Evolutionary conservation across 164 flowering plant genomes (phyloP).

Genomic region (Dillenia suffruticosa): DNA sequence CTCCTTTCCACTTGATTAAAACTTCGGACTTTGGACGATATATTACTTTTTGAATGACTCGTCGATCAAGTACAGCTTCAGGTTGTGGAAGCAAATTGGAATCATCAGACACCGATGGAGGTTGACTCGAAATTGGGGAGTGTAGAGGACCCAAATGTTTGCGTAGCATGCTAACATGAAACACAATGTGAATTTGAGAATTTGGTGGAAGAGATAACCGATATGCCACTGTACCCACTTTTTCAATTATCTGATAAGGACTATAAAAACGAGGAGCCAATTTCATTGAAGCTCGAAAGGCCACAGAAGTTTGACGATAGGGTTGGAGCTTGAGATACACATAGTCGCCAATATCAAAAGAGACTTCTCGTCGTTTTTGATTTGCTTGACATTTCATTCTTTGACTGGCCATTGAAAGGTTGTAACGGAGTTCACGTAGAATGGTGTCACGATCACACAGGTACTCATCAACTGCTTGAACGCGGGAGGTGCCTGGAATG

Average conservation of each 20-base stretch:
- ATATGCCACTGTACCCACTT: conserved; percentile 6
- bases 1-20: not conserved
- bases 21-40: not conserved
- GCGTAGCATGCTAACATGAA: conserved; percentile 5
- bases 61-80: not conserved
- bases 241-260: not conserved
- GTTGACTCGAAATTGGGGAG: not conserved
- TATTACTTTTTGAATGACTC: not conserved
- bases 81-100: not conserved
- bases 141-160: not conserved
- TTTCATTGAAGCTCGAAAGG: not conserved
- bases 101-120: not conserved
- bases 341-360: not conserved
- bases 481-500: not conserved
- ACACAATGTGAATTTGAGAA: conserved; percentile 1
- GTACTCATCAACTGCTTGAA: not conserved
- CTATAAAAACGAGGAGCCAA: not conserved
- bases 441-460: not conserved
- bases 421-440: not conserved
- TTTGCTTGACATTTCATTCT: not conserved
- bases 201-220: not conserved
- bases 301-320: not conserved
- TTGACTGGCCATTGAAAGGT: not conserved
- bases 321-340: not conserved
- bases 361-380: not conserved